phyloP scores from a whole-genome alignment of 331 rosid genomes.

The Pyrus hybrid region DNA sequence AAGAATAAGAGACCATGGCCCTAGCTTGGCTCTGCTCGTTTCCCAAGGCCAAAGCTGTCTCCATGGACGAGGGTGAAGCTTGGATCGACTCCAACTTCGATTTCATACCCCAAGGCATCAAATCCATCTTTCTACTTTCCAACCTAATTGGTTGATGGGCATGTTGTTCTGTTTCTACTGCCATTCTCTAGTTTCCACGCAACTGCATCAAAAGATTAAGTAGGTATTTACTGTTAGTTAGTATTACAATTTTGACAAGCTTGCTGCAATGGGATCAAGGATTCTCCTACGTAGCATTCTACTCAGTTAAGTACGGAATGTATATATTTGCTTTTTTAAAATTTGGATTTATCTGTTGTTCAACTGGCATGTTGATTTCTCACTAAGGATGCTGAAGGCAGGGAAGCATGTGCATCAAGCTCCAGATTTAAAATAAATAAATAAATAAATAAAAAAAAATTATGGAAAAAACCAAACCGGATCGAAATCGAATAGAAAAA shows the following conservation, averaged over 20 bases:
- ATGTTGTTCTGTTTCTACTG: conserved; percentile 44
- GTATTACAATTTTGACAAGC: conserved; percentile 43
- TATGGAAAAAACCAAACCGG: too few relatives aligned
- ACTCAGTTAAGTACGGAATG: conserved; percentile 30
- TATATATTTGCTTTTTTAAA: conserved; percentile 30
- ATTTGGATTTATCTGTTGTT: conserved; percentile 53
- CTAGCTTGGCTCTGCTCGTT: conserved; percentile 86
- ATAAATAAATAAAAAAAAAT: too few relatives aligned
- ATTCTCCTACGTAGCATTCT: conserved; percentile 41
- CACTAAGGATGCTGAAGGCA: too few relatives aligned
- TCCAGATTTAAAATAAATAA: too few relatives aligned
- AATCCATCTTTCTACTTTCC: conserved; percentile 48
- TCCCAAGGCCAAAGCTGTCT: conserved; percentile 70
- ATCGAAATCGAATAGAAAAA: too few relatives aligned
- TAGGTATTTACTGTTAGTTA: conserved; percentile 54
- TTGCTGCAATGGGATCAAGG: conserved; percentile 48
- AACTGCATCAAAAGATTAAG: conserved; percentile 62
- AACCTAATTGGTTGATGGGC: conserved; percentile 41
- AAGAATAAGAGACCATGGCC: conserved; percentile 93
- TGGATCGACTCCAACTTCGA: conserved; percentile 11
- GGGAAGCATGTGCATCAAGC: too few relatives aligned
- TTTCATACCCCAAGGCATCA: conserved; percentile 18
- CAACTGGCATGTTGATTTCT: neutral
- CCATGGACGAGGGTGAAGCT: conserved; percentile 75
- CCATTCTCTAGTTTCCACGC: conserved; percentile 52